Evolutionary conservation across 139 green algal genomes (phyloP).

Genomic region (Monoraphidium neglectum): DNA sequence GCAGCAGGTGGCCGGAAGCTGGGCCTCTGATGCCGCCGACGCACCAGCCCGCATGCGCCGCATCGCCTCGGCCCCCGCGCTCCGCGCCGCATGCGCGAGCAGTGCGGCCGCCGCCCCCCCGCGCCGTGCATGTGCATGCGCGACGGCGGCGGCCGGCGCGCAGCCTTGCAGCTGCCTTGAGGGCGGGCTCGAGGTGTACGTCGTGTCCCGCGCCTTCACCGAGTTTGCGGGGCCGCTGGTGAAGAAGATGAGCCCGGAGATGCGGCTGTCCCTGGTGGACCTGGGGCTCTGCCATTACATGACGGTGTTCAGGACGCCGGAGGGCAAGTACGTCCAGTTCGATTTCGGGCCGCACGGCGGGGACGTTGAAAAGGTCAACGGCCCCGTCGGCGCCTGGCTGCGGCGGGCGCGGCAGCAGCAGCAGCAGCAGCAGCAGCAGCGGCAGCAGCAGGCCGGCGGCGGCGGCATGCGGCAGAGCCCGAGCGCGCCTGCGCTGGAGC

Average conservation of each 20-base stretch:
- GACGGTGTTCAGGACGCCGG: conserved; percentile 54
- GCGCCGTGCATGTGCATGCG: conserved; percentile 15
- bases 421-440: not conserved
- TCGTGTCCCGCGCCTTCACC: conserved; percentile 54
- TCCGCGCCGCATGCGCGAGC: conserved; percentile 14
- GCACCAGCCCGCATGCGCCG: conserved; percentile 8
- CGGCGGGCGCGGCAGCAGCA: not conserved
- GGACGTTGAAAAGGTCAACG: conserved; percentile 51
- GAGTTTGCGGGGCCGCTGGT: conserved; percentile 62
- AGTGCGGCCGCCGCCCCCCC: not conserved
- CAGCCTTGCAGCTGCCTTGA: too few relatives aligned
- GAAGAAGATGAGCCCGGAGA: conserved; percentile 35
- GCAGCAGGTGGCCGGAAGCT: too few relatives aligned
- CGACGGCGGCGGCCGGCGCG: not conserved
- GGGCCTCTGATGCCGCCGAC: too few relatives aligned
- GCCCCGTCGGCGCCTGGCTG: conserved; percentile 19
- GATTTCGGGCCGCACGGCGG: conserved; percentile 70
- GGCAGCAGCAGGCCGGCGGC: not conserved
- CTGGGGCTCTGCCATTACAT: conserved; percentile 72
- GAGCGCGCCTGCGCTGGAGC: too few relatives aligned
- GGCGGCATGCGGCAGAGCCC: too few relatives aligned
- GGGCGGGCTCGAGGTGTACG: conserved; percentile 61
- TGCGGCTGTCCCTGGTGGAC: conserved; percentile 47
- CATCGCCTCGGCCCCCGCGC: conserved; percentile 22
- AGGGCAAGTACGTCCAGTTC: conserved; percentile 63